Percentiles rank a stretch among this genome's conserved stretches.
Conservation (phyloP, 805 yeast species). For the Kuraishia piskuri region DNA sequence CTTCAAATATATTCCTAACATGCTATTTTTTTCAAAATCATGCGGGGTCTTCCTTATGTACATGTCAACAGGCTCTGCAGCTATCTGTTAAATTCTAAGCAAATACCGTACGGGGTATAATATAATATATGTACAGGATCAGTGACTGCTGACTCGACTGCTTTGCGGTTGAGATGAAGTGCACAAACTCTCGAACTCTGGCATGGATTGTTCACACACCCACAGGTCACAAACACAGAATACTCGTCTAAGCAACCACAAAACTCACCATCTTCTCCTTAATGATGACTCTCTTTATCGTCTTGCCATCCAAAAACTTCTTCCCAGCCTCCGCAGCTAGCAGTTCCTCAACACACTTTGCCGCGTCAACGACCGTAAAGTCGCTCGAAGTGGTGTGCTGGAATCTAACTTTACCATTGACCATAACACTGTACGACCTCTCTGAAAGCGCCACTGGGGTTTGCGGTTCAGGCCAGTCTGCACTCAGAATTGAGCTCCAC, state of each 20-base stretch:
- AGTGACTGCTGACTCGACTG: too few relatives aligned
- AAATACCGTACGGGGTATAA: too few relatives aligned
- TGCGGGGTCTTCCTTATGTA: too few relatives aligned
- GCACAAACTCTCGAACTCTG: too few relatives aligned
- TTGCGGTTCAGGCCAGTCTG: slow-evolving; percentile 58
- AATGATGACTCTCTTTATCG: slow-evolving; percentile 43
- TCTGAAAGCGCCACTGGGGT: slow-evolving; percentile 27
- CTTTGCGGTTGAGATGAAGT: too few relatives aligned
- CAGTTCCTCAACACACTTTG: slow-evolving; percentile 27
- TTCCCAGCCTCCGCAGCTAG: slow-evolving; percentile 25
- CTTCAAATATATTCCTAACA: too few relatives aligned
- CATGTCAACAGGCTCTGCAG: too few relatives aligned
- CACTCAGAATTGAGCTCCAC: slow-evolving; percentile 43
- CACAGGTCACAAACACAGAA: too few relatives aligned
- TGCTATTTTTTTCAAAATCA: too few relatives aligned
- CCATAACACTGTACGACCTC: slow-evolving; percentile 46
- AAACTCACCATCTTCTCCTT: slow-evolving; percentile 43
- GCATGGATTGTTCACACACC: too few relatives aligned
- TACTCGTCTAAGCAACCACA: slow-evolving; percentile 11
- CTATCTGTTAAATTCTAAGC: too few relatives aligned
- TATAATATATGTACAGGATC: too few relatives aligned
- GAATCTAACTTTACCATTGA: slow-evolving; percentile 66
- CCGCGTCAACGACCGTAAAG: slow-evolving; percentile 24
- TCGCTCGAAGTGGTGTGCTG: slow-evolving; percentile 23
- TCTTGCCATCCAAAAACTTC: slow-evolving; percentile 32